Percentiles rank a stretch among this genome's conserved stretches.
phyloP scores from a whole-genome alignment of 805 yeast genomes.

The Priceomyces fermenticarens region DNA sequence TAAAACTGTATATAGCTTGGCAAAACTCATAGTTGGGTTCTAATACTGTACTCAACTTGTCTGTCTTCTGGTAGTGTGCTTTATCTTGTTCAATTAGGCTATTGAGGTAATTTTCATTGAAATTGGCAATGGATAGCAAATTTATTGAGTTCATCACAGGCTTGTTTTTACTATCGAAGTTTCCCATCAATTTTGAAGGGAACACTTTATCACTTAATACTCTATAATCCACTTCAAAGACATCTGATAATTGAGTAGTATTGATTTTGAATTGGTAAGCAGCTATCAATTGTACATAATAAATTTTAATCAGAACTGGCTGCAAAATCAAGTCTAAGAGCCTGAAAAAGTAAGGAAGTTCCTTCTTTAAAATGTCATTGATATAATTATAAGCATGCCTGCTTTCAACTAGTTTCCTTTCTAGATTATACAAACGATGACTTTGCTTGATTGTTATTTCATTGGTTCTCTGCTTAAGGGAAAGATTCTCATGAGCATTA shows the following conservation, averaged over 20 bases:
- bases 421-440: slow-evolving; percentile 19
- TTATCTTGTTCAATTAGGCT: slow-evolving; percentile 6
- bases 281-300: slow-evolving; percentile 35
- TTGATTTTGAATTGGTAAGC: slow-evolving; percentile 25
- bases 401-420: slow-evolving; percentile 22
- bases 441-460: slow-evolving; percentile 27
- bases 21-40: slow-evolving; percentile 16
- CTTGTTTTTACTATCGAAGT: slow-evolving; percentile 7
- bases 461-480: slow-evolving; percentile 36
- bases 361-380: slow-evolving; percentile 41
- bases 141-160: slow-evolving; percentile 13
- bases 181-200: slow-evolving; percentile 6
- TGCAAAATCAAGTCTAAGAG: slow-evolving; percentile 27
- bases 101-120: slow-evolving; percentile 18
- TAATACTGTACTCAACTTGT: background rate
- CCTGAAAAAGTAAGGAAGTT: slow-evolving; percentile 43
- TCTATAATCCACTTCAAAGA: slow-evolving; percentile 9
- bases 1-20: slow-evolving; percentile 39
- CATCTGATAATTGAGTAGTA: slow-evolving; percentile 15
- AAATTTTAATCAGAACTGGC: slow-evolving; percentile 30
- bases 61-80: background rate
- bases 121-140: slow-evolving; percentile 18
- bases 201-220: slow-evolving; percentile 1
- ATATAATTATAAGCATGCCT: slow-evolving; percentile 28
- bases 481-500: slow-evolving; percentile 24